These are phyloP conservation scores for Mucor saturninus DNA, from an alignment of 371 early-diverging fungal genomes.

Conservation along the genomic window DNA sequence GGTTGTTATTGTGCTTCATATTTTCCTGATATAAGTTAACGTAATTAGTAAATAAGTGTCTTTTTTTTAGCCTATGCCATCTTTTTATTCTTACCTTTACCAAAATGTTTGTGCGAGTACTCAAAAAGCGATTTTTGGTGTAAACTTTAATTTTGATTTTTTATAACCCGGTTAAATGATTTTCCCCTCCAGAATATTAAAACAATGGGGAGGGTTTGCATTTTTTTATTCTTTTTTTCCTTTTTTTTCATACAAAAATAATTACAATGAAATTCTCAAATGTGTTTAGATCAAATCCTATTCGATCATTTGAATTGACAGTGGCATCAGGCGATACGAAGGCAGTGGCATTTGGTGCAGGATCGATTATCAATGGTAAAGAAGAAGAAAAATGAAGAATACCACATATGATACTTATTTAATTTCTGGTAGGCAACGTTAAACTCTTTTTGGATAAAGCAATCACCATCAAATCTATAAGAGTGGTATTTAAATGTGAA, in stretches of 20 bases:
- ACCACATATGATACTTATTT: not conserved
- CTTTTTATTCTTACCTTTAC: too few relatives aligned
- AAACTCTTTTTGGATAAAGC: slow-evolving; percentile 41
- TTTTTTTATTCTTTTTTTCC: slow-evolving; percentile 15
- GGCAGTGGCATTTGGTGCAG: slow-evolving; percentile 49
- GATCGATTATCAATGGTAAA: slow-evolving; percentile 49
- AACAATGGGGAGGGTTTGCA: not conserved
- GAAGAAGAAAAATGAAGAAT: not conserved
- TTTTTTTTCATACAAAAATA: slow-evolving; percentile 7
- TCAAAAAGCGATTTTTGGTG: too few relatives aligned
- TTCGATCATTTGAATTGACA: slow-evolving; percentile 33
- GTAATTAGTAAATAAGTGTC: too few relatives aligned
- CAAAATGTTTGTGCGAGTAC: too few relatives aligned
- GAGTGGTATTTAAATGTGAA: slow-evolving; percentile 41
- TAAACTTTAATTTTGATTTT: not conserved
- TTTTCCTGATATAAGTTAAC: too few relatives aligned
- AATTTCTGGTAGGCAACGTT: slow-evolving; percentile 33
- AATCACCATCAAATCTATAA: slow-evolving; percentile 32
- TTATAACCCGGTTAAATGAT: not conserved
- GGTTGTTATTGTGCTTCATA: too few relatives aligned
- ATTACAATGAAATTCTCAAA: slow-evolving; percentile 29
- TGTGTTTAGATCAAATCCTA: slow-evolving; percentile 28
- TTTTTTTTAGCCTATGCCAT: too few relatives aligned
- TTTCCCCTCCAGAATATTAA: not conserved
- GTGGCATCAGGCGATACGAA: slow-evolving; percentile 32